Conservation (phyloP, 345 rosid genomes). For the Dimocarpus longan region DNA sequence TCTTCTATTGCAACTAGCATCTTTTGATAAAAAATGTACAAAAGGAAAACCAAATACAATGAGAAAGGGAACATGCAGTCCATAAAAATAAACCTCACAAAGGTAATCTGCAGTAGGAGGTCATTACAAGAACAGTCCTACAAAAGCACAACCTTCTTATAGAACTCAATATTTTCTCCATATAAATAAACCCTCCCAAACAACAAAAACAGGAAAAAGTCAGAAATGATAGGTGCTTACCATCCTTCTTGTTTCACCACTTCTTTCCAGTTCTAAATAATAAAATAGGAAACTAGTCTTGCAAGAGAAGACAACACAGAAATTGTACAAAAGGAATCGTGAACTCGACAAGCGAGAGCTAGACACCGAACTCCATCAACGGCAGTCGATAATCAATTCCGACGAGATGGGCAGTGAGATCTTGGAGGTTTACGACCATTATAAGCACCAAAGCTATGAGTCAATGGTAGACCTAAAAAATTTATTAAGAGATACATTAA, state of each 20-base stretch:
- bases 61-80: background rate
- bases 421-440: slow-evolving; percentile 57
- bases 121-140: background rate
- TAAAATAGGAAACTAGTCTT: background rate
- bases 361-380: slow-evolving; percentile 52
- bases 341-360: slow-evolving; percentile 78
- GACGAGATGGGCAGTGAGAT: slow-evolving; percentile 76
- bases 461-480: slow-evolving; percentile 7
- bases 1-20: background rate
- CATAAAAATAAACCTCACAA: background rate
- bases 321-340: slow-evolving; percentile 63
- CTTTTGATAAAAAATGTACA: no score
- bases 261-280: background rate
- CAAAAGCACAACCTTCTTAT: background rate
- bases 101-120: background rate
- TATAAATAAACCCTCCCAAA: background rate
- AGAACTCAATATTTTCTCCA: background rate
- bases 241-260: background rate
- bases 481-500: no score
- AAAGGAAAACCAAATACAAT: background rate
- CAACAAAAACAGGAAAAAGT: background rate
- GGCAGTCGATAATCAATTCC: slow-evolving; percentile 64
- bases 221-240: background rate
- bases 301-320: slow-evolving; percentile 53
- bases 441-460: slow-evolving; percentile 57